phyloP scores from a whole-genome alignment of 768 basidiomycete species.

The Serendipita vermifera region DNA sequence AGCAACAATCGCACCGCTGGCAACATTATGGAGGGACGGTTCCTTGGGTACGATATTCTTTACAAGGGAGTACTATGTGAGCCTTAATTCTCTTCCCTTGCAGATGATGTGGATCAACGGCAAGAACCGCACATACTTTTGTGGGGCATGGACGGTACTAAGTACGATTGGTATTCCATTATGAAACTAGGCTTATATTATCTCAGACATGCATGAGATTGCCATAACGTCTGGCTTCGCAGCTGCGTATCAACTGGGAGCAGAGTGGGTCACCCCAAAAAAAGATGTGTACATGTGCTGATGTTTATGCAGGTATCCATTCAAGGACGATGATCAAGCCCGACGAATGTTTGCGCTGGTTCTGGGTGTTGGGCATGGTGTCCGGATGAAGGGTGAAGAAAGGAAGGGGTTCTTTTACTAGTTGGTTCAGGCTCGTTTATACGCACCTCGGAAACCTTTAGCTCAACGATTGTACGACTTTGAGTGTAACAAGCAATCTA shows the following conservation, averaged over 20 bases:
- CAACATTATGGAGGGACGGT: conserved; percentile 30
- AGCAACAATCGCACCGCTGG: conserved; percentile 41
- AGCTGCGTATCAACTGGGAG: conserved; percentile 29
- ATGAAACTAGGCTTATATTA: neutral
- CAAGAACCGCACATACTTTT: conserved; percentile 26
- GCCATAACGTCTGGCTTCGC: conserved; percentile 30
- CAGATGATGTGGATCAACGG: conserved; percentile 26
- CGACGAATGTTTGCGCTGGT: conserved; percentile 10
- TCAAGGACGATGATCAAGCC: conserved; percentile 21
- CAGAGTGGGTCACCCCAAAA: conserved; percentile 15
- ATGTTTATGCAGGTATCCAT: conserved; percentile 21
- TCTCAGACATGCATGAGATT: conserved; percentile 27
- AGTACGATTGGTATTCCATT: conserved; percentile 17
- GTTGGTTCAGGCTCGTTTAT: too few relatives aligned
- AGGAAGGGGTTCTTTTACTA: conserved; percentile 4
- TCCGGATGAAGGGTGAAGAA: conserved; percentile 6
- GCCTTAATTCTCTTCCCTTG: neutral
- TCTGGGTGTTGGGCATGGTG: conserved; percentile 7
- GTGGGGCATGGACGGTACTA: conserved; percentile 29
- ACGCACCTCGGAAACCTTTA: too few relatives aligned
- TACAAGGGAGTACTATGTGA: too few relatives aligned
- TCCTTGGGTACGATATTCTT: conserved; percentile 25
- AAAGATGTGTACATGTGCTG: neutral
- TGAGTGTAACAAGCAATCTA: too few relatives aligned
- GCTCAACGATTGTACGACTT: too few relatives aligned